A percentile compares a stretch with the other conserved stretches of the same genome.
Conservation (phyloP, 345 rosid species). For the Brassica napus region Da-Ae NC_063440.1:21637501-21638000, state of each 20-base stretch:
- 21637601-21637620: no score
- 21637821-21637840: not conserved
- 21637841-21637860: not conserved
- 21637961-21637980: no score
- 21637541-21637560: no score
- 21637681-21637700: not conserved
- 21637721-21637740: not conserved
- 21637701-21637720: not conserved
- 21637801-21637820: not conserved
- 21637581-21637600: no score
- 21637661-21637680: not conserved
- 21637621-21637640: no score
- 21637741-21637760: not conserved
- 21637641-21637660: no score
- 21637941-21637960: not conserved
- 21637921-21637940: not conserved
- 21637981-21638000: no score
- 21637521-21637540: no score
- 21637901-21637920: not conserved
- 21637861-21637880: not conserved
- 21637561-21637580: no score
- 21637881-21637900: not conserved
- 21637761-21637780: not conserved
- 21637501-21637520: no score
- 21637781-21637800: not conserved